A percentile compares a stretch with the other conserved stretches of the same genome.
Evolutionary conservation across 1,139 yeast species (phyloP).

Genomic region (Hanseniaspora uvarum): DNA sequence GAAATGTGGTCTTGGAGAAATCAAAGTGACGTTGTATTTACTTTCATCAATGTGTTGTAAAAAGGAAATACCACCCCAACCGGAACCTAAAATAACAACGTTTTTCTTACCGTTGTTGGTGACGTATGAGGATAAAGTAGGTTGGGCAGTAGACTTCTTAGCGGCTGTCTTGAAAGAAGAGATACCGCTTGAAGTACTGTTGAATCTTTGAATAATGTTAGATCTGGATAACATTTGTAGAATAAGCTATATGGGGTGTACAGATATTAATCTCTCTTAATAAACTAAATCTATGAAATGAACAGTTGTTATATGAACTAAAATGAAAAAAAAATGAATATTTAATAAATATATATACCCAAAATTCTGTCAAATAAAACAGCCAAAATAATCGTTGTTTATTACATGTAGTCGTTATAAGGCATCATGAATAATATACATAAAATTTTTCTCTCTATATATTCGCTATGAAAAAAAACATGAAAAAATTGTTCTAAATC

Average conservation of each 20-base stretch:
- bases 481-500: background rate
- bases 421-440: too few species aligned
- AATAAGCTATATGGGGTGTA: background rate
- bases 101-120: conserved; percentile 30
- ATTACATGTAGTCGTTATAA: too few species aligned
- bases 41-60: conserved; percentile 79
- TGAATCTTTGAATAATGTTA: conserved; percentile 12
- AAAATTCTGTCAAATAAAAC: too few species aligned
- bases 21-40: conserved; percentile 77
- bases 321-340: too few species aligned
- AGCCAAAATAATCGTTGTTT: too few species aligned
- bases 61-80: conserved; percentile 87
- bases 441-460: background rate
- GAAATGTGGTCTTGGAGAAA: conserved; percentile 90
- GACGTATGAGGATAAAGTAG: conserved; percentile 12
- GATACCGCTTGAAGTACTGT: conserved; percentile 13
- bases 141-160: conserved; percentile 15
- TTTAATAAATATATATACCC: too few species aligned
- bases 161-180: conserved; percentile 16
- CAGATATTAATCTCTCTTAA: too few species aligned
- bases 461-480: background rate
- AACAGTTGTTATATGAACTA: too few species aligned
- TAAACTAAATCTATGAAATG: too few species aligned
- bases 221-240: conserved; percentile 13
- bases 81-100: conserved; percentile 75